These are phyloP conservation scores for Pleodorina starrii DNA, from an alignment of 139 green algal genomes.

Conservation along the genomic window DNA sequence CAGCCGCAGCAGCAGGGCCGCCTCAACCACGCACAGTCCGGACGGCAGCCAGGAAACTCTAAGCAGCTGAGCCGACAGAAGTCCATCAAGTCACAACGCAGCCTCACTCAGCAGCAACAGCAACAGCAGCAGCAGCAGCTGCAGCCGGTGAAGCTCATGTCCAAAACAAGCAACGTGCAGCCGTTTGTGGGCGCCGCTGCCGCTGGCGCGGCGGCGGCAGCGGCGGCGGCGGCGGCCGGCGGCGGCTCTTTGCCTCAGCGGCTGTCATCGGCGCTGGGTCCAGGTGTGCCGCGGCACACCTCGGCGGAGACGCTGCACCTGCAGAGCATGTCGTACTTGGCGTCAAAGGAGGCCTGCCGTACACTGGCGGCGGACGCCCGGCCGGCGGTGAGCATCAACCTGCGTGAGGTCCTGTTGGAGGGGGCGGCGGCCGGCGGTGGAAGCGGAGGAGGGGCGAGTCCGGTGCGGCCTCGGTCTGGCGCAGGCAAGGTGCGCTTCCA, in stretches of 20 bases:
- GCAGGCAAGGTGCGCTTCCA: no score
- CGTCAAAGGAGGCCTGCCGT: not conserved
- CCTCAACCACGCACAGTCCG: not conserved
- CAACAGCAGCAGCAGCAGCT: slow-evolving; percentile 19
- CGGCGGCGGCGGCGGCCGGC: no score
- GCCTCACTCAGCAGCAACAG: not conserved
- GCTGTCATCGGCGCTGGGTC: not conserved
- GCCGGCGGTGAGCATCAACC: not conserved
- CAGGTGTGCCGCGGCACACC: slow-evolving; percentile 17
- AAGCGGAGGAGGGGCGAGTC: no score
- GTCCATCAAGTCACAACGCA: not conserved
- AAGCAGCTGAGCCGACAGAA: not conserved
- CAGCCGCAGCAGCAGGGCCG: not conserved
- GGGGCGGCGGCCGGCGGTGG: no score
- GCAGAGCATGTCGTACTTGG: slow-evolving; percentile 15
- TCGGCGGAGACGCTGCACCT: not conserved
- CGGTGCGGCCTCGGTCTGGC: no score
- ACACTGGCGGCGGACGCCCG: not conserved
- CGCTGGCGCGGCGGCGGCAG: no score
- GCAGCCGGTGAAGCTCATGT: no score
- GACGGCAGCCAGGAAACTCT: not conserved
- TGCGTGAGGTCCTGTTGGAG: not conserved
- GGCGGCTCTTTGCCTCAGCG: not conserved
- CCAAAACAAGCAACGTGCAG: no score
- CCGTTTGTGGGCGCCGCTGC: no score